Base-by-base conservation (phyloP, 768 basidiomycete species). In the Termitomyces sp. region DNA sequence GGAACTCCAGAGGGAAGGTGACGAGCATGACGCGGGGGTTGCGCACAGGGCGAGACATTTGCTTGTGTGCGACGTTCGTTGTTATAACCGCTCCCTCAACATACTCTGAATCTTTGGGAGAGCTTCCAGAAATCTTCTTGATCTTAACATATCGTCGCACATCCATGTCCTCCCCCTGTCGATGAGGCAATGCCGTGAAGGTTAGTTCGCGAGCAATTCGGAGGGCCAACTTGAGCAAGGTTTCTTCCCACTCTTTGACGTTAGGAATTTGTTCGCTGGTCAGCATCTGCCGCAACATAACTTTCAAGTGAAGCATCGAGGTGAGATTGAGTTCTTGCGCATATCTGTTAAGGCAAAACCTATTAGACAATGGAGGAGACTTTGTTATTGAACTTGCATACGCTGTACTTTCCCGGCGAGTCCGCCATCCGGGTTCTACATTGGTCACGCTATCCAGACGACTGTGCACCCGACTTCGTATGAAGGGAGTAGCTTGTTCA, bases 31-130 rank as follows among this genome's bases (percentile, higher is more conserved):
- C 85, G 16, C 96, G 88, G 2, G 97, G 95, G 68, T 95, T 94
- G 51, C 83, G 81, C 64, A 94, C 84, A 20, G 80, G 79, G 54
- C 94, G 82, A 20, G 90, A 81, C 96, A 99, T 98, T 65, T 87
- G 85, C 74, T 98, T 98, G 74, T 98, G 96, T 2, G 95, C 92
- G 11, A 98, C 89, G 67, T 98, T 98, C 81, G 98, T 98, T 18
- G 96, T 96, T 69, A 98, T 97, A 59, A 98, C 94, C 7, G 91
- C 92, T 12, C 97, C 97, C 58, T 94, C 91, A 49, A 99, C 93
- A 70, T 95, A 98, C 77, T 99, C 97, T 5, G 94, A 97, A 72
- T 99, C 93, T 32, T 80, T 83, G n/a, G 96, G 95, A 39, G 84
- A 79, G 4, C 97, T 97, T 24, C 97, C 97, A 0, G 96, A 96